phyloP scores from a whole-genome alignment of 805 yeast genomes.

The Candida sakaeoensis region DNA sequence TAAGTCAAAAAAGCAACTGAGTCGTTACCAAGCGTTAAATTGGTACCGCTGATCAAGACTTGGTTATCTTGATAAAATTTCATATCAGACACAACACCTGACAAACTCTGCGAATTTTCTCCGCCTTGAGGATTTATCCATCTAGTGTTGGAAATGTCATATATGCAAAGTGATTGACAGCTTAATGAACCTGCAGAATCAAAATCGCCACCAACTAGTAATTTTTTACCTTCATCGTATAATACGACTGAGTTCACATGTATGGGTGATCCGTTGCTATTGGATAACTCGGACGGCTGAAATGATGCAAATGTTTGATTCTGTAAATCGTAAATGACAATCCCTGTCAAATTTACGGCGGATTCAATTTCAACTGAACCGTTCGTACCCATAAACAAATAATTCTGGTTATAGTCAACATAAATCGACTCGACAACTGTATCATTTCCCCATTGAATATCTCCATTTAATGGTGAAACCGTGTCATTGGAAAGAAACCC shows the following conservation, averaged over 20 bases:
- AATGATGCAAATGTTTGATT: constrained; percentile 35
- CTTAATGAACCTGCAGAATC: constrained; percentile 50
- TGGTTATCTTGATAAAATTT: constrained; percentile 38
- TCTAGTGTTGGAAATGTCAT: constrained; percentile 47
- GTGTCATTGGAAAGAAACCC: constrained; percentile 24
- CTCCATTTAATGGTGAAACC: constrained; percentile 18
- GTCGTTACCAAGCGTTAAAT: constrained; percentile 38
- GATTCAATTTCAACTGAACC: constrained; percentile 27
- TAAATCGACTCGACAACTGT: constrained; percentile 29
- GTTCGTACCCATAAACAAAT: constrained; percentile 45
- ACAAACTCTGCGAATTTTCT: constrained; percentile 21
- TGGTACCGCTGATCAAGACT: constrained; percentile 47
- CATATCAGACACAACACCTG: constrained; percentile 54
- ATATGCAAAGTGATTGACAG: constrained; percentile 67
- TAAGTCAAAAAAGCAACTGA: constrained; percentile 47
- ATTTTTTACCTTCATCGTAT: constrained; percentile 26
- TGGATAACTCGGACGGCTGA: constrained; percentile 49
- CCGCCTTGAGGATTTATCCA: constrained; percentile 46
- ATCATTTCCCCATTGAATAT: constrained; percentile 22
- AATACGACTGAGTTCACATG: constrained; percentile 33
- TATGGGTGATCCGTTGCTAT: constrained; percentile 35
- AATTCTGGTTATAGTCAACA: constrained; percentile 28
- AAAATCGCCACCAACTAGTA: constrained; percentile 76
- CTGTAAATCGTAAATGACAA: constrained; percentile 51
- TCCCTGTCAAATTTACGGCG: constrained; percentile 31